Evolutionary conservation across 2,329 filamentous ascomycete species (phyloP).

Genomic region (Colletotrichum ledebouriae): DNA sequence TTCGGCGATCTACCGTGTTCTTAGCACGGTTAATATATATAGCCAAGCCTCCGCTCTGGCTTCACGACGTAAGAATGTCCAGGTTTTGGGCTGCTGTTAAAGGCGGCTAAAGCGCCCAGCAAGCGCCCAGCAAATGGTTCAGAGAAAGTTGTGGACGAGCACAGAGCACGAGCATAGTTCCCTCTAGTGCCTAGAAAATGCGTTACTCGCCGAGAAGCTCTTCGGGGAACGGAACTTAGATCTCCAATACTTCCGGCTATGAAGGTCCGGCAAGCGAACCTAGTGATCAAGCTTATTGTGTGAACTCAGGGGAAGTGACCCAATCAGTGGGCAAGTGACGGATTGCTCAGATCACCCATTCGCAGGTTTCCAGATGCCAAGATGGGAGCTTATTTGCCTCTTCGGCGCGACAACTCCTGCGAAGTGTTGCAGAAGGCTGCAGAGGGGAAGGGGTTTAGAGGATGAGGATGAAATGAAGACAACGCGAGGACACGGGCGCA

Average conservation of each 20-base stretch:
- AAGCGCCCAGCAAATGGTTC: constrained; percentile 8
- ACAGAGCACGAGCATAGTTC: neutral
- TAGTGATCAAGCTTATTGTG: constrained; percentile 24
- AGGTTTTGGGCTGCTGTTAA: neutral
- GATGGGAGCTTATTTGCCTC: constrained; percentile 36
- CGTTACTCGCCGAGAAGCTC: constrained; percentile 21
- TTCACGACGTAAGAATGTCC: neutral
- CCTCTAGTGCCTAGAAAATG: neutral
- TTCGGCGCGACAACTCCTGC: constrained; percentile 28
- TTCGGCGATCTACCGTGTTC: neutral
- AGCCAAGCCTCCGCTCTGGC: constrained; percentile 27
- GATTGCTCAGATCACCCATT: constrained; percentile 23
- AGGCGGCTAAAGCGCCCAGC: constrained; percentile 2
- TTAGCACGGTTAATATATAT: constrained; percentile 15
- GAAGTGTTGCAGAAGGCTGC: constrained; percentile 20
- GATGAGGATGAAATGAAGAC: constrained; percentile 35
- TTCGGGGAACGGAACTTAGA: constrained; percentile 17
- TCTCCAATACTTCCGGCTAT: constrained; percentile 21
- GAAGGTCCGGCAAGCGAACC: constrained; percentile 3
- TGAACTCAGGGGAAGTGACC: neutral
- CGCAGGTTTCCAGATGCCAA: constrained; percentile 37
- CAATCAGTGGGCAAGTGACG: constrained; percentile 14
- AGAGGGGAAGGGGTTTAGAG: neutral
- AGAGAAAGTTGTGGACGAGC: neutral
- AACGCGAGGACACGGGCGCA: constrained; percentile 24